These are phyloP conservation scores for Metarhizium robertsii DNA, from an alignment of 2,329 filamentous ascomycete species.

Conservation along the genomic window DNA sequence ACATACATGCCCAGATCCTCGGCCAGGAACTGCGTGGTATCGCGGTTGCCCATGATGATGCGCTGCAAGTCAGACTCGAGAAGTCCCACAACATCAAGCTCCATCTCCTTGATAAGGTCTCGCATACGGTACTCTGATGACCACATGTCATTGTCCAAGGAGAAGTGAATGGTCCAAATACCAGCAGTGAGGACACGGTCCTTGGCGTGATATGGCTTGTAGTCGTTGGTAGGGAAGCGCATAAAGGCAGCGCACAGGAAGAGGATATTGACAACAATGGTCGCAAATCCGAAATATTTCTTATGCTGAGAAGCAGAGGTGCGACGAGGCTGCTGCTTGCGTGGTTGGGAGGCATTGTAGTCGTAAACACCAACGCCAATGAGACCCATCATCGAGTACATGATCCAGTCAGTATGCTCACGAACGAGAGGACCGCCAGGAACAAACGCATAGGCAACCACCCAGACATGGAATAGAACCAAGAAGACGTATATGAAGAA, in stretches of 20 bases:
- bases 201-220: constrained; percentile 79
- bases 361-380: constrained; percentile 82
- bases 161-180: constrained; percentile 99
- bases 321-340: constrained; percentile 22
- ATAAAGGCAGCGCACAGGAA: constrained; percentile 75
- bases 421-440: constrained; percentile 86
- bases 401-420: constrained; percentile 93
- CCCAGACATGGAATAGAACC: constrained; percentile 97
- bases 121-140: constrained; percentile 91
- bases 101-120: constrained; percentile 83
- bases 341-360: constrained; percentile 42
- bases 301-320: constrained; percentile 32
- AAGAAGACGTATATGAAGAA: constrained; percentile 90
- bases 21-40: constrained; percentile 88
- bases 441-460: constrained; percentile 96
- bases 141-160: constrained; percentile 98
- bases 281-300: constrained; percentile 45
- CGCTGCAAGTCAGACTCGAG: constrained; percentile 89
- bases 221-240: constrained; percentile 88
- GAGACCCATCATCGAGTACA: constrained; percentile 74
- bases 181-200: constrained; percentile 85
- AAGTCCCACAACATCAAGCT: constrained; percentile 93
- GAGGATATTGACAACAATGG: constrained; percentile 69
- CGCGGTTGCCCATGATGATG: constrained; percentile 99
- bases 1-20: constrained; percentile 98